Base-by-base conservation (phyloP, 2,329 filamentous ascomycete genomes). In the Mycogone perniciosa region DNA sequence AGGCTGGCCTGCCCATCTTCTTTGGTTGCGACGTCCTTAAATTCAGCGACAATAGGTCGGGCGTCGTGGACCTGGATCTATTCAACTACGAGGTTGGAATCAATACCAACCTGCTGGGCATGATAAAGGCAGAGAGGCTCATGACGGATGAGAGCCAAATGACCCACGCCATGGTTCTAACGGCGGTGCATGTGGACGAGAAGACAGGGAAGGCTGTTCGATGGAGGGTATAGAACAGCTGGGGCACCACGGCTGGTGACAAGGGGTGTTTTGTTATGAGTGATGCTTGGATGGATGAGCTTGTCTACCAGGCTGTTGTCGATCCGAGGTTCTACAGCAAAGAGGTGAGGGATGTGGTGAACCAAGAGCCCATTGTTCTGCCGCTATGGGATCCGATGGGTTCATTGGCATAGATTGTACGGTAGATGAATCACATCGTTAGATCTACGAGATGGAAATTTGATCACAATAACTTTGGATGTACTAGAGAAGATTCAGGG, bases 141-240 rank as follows among this genome's bases (percentile, higher is more conserved):
- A 74, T 79, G 60, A 85, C 84, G 0, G 83, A 87, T 8, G 89
- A 95, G 70, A 85, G 80, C 48, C 77, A 81, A 46, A 95, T 96
- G 89, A 95, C 89, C 1, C 90, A 95, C 62, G 90, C 90, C 4
- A 95, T 95, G 90, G 88, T 95, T 0, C 69, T 96, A 55, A 95
- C 89, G 2, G 90, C 82, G 1, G 90, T 95, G 42, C 89, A 96
- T 63, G 66, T 95, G 3, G 84, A 87, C 53, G 73, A 77, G 30
- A 70, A 80, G 53, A 69, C 65, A 1, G 83, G 81, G 1, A 79
- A 81, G 67, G 76, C 82, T 2, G 79, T 89, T 1, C 74, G 89
- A 41, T 96, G 90, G 90, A 75, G 89, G 48, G 88, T 95, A 6
- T 86, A 95, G 76, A 95, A 95, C 65, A 86, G 81, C 50, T 95